Percentiles rank a stretch among this genome's conserved stretches.
These are phyloP conservation scores for Coriaria nepalensis DNA, from an alignment of 306 rosid genomes.

Conservation along the genomic window DNA sequence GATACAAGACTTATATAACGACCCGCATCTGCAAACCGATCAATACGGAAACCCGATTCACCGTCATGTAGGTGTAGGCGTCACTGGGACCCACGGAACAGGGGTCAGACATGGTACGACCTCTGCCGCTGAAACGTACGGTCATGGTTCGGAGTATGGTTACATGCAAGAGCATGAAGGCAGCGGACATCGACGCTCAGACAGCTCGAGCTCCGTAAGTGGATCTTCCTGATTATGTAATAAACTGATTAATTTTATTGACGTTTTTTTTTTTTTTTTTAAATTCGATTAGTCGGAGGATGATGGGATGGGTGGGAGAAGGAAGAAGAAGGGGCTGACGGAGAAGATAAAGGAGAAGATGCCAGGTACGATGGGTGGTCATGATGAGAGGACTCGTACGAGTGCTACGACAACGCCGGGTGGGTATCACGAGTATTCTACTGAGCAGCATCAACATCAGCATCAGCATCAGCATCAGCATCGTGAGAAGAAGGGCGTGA, in stretches of 20 bases:
- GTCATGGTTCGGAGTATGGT: neutral
- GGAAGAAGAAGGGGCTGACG: conserved; percentile 23
- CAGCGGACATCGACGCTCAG: conserved; percentile 21
- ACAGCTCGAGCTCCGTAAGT: conserved; percentile 38
- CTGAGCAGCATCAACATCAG: too few relatives aligned
- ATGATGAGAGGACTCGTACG: neutral
- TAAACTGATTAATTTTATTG: too few relatives aligned
- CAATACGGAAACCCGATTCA: conserved; percentile 13
- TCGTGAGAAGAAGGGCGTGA: conserved; percentile 25
- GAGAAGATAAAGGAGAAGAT: conserved; percentile 27
- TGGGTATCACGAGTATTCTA: neutral
- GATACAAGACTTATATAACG: too few relatives aligned
- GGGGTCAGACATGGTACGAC: neutral
- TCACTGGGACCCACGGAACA: neutral
- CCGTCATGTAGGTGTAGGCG: neutral
- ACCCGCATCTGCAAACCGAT: conserved; percentile 5
- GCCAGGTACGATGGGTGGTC: conserved; percentile 23
- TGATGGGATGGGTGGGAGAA: conserved; percentile 46
- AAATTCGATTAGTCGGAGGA: conserved; percentile 28
- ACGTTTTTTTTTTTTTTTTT: neutral
- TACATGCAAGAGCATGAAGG: neutral
- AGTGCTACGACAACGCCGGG: conserved; percentile 16
- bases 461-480: too few relatives aligned
- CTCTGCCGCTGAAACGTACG: neutral
- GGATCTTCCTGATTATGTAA: too few relatives aligned